phyloP scores from a whole-genome alignment of 257 asterid genomes.

The Euphrasia confusa region DNA sequence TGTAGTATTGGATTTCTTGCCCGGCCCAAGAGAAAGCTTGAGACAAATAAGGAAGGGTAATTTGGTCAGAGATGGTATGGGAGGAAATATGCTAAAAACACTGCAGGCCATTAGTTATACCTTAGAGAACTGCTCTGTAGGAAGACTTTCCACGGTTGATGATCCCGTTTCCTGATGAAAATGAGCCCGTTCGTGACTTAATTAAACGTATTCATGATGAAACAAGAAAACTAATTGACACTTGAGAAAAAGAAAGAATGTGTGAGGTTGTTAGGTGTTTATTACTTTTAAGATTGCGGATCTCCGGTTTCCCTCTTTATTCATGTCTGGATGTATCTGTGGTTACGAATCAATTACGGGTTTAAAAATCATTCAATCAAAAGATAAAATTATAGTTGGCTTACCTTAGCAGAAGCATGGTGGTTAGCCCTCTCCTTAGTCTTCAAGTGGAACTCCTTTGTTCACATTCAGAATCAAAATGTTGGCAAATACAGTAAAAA shows the following conservation, averaged over 20 bases:
- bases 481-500: not conserved
- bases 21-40: conserved; percentile 71
- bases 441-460: conserved; percentile 54
- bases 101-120: conserved; percentile 30
- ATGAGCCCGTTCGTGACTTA: not conserved
- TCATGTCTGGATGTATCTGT: conserved; percentile 20
- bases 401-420: conserved; percentile 33
- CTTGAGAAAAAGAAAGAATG: not conserved
- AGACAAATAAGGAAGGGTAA: not conserved
- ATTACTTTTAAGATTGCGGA: not conserved
- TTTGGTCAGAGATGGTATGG: no score
- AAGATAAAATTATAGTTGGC: not conserved
- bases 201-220: no score
- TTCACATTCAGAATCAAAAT: not conserved
- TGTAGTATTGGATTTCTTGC: not conserved
- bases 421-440: conserved; percentile 56
- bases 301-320: not conserved
- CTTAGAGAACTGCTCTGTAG: conserved; percentile 51
- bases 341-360: not conserved
- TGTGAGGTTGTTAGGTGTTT: not conserved
- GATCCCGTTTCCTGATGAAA: not conserved
- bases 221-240: not conserved
- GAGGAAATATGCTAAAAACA: not conserved
- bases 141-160: conserved; percentile 30
- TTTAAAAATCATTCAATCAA: not conserved